phyloP scores from a whole-genome alignment of 371 early-diverging fungal species.

The Circinella minor region DNA sequence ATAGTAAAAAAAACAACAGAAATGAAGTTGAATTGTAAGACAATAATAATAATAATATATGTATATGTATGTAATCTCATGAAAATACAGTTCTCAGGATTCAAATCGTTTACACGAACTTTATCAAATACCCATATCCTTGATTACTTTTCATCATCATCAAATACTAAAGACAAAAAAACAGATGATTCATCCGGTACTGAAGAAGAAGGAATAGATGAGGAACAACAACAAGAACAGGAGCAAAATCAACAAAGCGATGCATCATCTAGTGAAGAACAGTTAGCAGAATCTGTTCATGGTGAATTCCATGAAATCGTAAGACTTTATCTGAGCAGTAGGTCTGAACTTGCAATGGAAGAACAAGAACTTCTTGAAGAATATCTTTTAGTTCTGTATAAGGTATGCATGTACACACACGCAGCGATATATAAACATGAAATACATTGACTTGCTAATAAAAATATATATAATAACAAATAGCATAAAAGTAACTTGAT shows the following conservation, averaged over 20 bases:
- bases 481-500: slow-evolving; percentile 41
- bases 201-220: slow-evolving; percentile 24
- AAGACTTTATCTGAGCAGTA: slow-evolving; percentile 42
- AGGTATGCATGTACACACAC: slow-evolving; percentile 38
- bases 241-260: slow-evolving; percentile 21
- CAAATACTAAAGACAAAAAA: slow-evolving; percentile 30
- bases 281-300: neutral
- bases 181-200: slow-evolving; percentile 22
- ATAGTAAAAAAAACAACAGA: neutral
- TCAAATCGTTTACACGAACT: slow-evolving; percentile 57
- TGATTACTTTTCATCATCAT: slow-evolving; percentile 51
- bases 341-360: slow-evolving; percentile 20
- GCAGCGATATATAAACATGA: neutral
- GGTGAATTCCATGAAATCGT: slow-evolving; percentile 31
- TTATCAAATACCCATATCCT: slow-evolving; percentile 57
- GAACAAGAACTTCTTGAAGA: slow-evolving; percentile 38
- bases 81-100: slow-evolving; percentile 5
- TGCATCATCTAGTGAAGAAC: slow-evolving; percentile 6
- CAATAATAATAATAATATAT: no score
- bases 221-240: neutral
- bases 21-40: no score
- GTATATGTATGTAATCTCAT: neutral
- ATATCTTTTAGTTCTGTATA: slow-evolving; percentile 57
- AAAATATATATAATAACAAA: neutral
- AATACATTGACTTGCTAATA: no score